Conservation (phyloP, 768 basidiomycete genomes). For the Russula vinacea region DNA sequence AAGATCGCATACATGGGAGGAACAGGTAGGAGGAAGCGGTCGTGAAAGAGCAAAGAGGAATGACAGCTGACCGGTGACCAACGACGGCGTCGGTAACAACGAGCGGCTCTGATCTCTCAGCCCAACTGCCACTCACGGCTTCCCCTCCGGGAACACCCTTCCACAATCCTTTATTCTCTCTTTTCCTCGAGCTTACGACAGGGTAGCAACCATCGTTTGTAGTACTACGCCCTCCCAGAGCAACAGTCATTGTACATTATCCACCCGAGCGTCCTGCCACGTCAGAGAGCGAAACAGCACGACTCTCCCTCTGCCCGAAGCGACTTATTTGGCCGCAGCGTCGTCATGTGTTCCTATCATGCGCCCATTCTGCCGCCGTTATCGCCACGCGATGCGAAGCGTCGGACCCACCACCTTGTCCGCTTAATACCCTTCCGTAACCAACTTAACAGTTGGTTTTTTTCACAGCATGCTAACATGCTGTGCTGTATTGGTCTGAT, state of each 20-base stretch:
- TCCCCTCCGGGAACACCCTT: not conserved
- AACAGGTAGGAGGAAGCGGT: not conserved
- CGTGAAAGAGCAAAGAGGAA: not conserved
- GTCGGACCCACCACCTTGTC: not conserved
- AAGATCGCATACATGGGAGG: not conserved
- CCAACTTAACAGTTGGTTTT: not conserved
- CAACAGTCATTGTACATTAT: too few relatives aligned
- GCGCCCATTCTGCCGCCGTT: not conserved
- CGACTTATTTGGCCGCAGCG: not conserved
- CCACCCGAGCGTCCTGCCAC: not conserved
- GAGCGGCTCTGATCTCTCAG: not conserved
- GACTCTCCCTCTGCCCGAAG: too few relatives aligned
- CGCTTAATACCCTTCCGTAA: not conserved
- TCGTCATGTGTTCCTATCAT: not conserved
- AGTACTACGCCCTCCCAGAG: too few relatives aligned
- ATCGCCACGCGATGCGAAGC: not conserved
- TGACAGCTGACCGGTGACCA: constrained; percentile 1
- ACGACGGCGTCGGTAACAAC: constrained; percentile 24
- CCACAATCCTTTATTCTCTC: not conserved
- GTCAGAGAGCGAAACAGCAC: not conserved
- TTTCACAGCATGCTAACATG: not conserved
- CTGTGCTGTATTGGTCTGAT: not conserved
- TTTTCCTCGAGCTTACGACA: not conserved
- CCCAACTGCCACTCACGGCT: not conserved
- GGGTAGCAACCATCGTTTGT: not conserved